phyloP scores from a whole-genome alignment of 495 filamentous ascomycete species.

The Halenospora varia region DNA sequence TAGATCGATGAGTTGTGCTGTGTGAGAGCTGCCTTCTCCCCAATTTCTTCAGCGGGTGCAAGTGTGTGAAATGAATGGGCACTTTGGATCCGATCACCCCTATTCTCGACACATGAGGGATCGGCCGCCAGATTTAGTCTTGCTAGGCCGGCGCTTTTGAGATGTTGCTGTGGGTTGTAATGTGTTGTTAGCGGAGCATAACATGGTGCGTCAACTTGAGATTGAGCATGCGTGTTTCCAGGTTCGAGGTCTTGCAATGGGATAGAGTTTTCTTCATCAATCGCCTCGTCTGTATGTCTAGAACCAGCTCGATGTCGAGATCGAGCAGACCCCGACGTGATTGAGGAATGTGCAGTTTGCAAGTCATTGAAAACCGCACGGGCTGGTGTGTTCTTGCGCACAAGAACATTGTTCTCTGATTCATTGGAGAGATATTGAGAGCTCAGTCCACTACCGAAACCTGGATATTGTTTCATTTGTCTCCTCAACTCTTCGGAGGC shows the following conservation, averaged over 20 bases:
- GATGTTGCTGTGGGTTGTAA: too few relatives aligned
- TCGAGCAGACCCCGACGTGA: constrained; percentile 16
- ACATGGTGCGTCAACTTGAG: too few relatives aligned
- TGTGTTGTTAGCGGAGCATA: too few relatives aligned
- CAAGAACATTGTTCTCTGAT: not conserved
- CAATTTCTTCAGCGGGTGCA: too few relatives aligned
- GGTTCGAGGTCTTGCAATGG: constrained; percentile 14
- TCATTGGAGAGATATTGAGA: not conserved
- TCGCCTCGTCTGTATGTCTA: not conserved
- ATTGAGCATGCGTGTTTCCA: too few relatives aligned
- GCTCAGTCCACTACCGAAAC: not conserved
- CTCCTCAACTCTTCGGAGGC: too few relatives aligned
- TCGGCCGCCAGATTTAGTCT: too few relatives aligned
- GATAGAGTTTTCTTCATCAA: constrained; percentile 10
- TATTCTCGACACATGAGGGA: too few relatives aligned
- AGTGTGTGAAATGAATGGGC: too few relatives aligned
- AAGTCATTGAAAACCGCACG: constrained; percentile 22
- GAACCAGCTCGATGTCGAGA: not conserved
- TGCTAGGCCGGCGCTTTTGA: too few relatives aligned
- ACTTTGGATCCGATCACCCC: too few relatives aligned
- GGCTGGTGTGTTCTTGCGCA: constrained; percentile 9
- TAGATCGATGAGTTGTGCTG: not conserved
- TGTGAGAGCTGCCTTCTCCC: not conserved
- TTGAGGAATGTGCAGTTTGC: constrained; percentile 16
- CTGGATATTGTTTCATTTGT: not conserved